Evolutionary conservation across 2,329 filamentous ascomycete species (phyloP).

Genomic region (Aspergillus sp.): DNA sequence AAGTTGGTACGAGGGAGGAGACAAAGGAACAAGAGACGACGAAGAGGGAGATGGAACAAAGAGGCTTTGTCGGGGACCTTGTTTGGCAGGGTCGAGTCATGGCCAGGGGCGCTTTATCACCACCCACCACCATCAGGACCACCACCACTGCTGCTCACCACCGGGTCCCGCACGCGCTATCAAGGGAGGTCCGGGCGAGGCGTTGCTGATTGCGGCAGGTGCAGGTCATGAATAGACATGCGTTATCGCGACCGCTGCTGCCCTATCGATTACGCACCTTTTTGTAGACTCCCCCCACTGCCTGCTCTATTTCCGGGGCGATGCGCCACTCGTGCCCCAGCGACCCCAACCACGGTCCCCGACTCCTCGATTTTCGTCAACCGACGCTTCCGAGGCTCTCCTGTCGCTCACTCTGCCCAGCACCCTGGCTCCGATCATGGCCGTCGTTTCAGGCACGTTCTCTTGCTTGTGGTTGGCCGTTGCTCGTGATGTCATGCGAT

Average conservation of each 20-base stretch:
- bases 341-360: neutral
- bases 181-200: constrained; percentile 22
- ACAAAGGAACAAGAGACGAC: neutral
- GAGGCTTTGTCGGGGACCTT: constrained; percentile 11
- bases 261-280: constrained; percentile 14
- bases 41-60: neutral
- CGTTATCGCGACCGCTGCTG: constrained; percentile 5
- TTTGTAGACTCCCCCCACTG: neutral
- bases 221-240: constrained; percentile 7
- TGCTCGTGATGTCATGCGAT: constrained; percentile 18
- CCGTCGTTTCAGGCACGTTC: constrained; percentile 18
- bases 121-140: neutral
- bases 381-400: constrained; percentile 14
- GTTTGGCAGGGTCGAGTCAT: constrained; percentile 10
- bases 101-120: constrained; percentile 10
- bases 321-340: neutral
- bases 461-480: constrained; percentile 4
- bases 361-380: constrained; percentile 10
- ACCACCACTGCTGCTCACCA: neutral
- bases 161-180: constrained; percentile 3
- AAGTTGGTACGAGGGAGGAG: neutral
- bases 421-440: neutral
- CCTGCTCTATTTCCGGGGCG: neutral
- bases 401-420: neutral
- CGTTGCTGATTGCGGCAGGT: constrained; percentile 22